Conservation (phyloP, 1,284 basidiomycete species). For the Cystobasidium slooffiae region DNA sequence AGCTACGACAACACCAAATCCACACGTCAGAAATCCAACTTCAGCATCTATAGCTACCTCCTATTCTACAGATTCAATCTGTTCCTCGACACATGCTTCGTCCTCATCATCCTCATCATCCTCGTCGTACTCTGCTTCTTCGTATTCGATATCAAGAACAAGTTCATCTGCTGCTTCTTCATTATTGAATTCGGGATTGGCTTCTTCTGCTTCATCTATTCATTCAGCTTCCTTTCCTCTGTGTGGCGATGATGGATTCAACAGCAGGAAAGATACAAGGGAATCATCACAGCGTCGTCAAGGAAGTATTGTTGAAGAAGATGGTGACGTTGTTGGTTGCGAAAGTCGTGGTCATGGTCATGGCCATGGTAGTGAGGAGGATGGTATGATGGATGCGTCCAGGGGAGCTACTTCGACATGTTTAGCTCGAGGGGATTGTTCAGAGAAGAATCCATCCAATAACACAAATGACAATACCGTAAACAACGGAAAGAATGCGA, state of each 20-base stretch:
- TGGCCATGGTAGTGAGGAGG: too few species aligned
- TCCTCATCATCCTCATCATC: background rate
- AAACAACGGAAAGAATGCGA: background rate
- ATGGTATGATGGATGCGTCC: too few species aligned
- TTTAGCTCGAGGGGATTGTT: too few species aligned
- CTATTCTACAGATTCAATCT: slow-evolving; percentile 38
- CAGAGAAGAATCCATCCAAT: too few species aligned
- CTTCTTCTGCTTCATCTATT: slow-evolving; percentile 30
- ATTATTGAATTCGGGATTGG: background rate
- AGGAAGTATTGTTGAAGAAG: too few species aligned
- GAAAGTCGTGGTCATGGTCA: too few species aligned
- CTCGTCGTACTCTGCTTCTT: slow-evolving; percentile 17
- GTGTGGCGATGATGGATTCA: too few species aligned
- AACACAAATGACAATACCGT: too few species aligned
- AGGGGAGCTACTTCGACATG: too few species aligned
- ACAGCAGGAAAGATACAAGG: too few species aligned
- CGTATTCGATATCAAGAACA: background rate
- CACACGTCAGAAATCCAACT: slow-evolving; percentile 49
- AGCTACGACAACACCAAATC: slow-evolving; percentile 52
- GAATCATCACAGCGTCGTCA: too few species aligned
- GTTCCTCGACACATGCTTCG: slow-evolving; percentile 7
- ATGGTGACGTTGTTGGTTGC: too few species aligned
- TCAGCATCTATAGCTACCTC: slow-evolving; percentile 30
- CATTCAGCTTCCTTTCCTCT: background rate
- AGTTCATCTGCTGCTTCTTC: background rate